Base-by-base conservation (phyloP, 2,329 filamentous ascomycete species). In the Monosporascus cannonballus region DNA sequence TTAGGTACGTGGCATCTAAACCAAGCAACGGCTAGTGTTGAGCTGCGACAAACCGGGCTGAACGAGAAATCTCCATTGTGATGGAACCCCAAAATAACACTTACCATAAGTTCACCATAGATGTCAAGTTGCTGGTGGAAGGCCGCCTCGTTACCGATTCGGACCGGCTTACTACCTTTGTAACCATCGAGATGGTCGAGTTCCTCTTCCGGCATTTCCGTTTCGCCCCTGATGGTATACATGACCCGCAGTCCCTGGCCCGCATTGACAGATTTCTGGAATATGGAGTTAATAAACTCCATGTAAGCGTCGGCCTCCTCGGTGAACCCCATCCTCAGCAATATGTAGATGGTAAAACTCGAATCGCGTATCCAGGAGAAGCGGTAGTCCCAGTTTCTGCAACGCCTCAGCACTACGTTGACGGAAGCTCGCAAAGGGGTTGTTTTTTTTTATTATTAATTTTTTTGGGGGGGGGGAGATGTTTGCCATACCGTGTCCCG, bases 101-200 rank as follows among this genome's bases (percentile, higher is more conserved):
- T 46, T 46, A 46, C 42, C 79, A 90, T 85, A 3, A 90, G 74
- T 67, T 90, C 87, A 44, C 87, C 87, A 60, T 91, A 91, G 24
- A 90, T 90, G 61, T 91, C 87, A 57, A 90, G 83, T 64, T 92
- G 88, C 48, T 84, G 80, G 63, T 91, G 88, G 59, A 83, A 87
- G 1, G 87, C 86, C 1, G 88, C 88, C 0, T 85, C 86, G 59
- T 92, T 92, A 11, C 88, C 87, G 49, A 91, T 87, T 2, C 88
- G 80, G 22, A 92, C 87, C 0, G 88, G 88, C 47, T 72, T 78
- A 65, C 86, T 90, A 25, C 80, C 79, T 50, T 83, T 76, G 65
- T 91, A 90, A 2, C 88, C 88, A 45, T 89, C 84, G 2, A 92
- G 76, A 59, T 92, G 87, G 52, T 74, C 68, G 6, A 90, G 76